phyloP scores from a whole-genome alignment of 768 basidiomycete species.

The Exsudoporus frostii region DNA sequence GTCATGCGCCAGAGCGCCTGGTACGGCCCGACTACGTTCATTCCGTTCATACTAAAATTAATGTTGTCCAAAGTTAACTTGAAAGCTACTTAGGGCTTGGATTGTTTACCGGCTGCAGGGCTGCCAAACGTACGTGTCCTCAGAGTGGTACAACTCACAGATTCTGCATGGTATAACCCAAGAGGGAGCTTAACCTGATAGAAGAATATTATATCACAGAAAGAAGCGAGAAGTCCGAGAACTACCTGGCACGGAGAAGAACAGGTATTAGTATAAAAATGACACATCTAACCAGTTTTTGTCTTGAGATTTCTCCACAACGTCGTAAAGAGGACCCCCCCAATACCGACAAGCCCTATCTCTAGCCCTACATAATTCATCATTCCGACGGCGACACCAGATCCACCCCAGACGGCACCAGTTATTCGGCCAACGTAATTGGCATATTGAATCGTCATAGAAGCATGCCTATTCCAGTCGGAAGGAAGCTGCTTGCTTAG shows the following conservation, averaged over 20 bases:
- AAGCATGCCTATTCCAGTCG: slow-evolving; percentile 54
- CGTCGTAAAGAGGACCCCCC: slow-evolving; percentile 48
- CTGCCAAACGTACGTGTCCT: too few relatives aligned
- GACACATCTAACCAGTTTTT: neutral
- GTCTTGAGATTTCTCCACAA: slow-evolving; percentile 66
- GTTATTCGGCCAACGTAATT: slow-evolving; percentile 64
- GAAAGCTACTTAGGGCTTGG: neutral
- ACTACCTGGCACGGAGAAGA: neutral
- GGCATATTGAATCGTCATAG: slow-evolving; percentile 63
- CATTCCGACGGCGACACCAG: slow-evolving; percentile 56
- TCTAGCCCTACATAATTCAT: slow-evolving; percentile 55
- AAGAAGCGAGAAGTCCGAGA: neutral
- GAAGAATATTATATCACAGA: neutral
- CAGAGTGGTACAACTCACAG: too few relatives aligned
- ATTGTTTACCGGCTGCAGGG: neutral
- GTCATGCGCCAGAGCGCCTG: too few relatives aligned
- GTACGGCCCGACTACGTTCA: too few relatives aligned
- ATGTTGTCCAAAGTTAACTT: neutral
- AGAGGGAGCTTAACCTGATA: too few relatives aligned
- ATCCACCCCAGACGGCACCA: slow-evolving; percentile 68
- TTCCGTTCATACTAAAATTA: neutral
- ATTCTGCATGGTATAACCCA: too few relatives aligned
- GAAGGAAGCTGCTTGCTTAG: slow-evolving; percentile 67
- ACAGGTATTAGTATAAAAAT: neutral
- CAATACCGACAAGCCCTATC: slow-evolving; percentile 57